Conservation (phyloP, 495 filamentous ascomycete species). For the Trichoderma erinaceum region DNA sequence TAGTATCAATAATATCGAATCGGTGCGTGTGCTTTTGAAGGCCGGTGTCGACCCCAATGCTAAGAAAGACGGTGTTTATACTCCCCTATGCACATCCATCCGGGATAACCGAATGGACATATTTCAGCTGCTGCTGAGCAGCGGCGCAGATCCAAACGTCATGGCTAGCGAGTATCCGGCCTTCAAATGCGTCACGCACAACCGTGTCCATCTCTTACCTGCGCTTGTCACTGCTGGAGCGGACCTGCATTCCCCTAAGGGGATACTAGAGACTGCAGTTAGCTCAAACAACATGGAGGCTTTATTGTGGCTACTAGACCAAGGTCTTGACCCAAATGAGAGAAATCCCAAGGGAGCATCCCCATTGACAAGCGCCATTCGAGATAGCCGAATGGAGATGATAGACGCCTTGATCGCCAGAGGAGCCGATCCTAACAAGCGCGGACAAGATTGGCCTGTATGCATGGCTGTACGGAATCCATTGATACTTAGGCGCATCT, state of each 20-base stretch:
- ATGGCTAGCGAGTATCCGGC: conserved; percentile 48
- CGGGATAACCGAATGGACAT: conserved; percentile 48
- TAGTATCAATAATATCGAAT: conserved; percentile 42
- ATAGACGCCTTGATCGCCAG: conserved; percentile 42
- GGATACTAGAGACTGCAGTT: conserved; percentile 51
- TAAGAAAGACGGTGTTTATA: conserved; percentile 52
- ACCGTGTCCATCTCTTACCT: conserved; percentile 43
- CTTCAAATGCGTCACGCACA: conserved; percentile 52
- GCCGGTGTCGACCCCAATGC: conserved; percentile 46
- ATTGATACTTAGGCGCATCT: conserved; percentile 38
- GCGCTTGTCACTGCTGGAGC: conserved; percentile 45
- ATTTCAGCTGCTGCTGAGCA: conserved; percentile 41
- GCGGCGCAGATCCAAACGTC: conserved; percentile 49
- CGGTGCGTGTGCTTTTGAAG: conserved; percentile 44
- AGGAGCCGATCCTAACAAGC: conserved; percentile 46
- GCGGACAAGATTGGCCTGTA: conserved; percentile 51
- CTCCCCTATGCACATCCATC: conserved; percentile 51
- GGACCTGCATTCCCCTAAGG: conserved; percentile 44
- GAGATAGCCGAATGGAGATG: conserved; percentile 39
- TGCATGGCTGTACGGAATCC: conserved; percentile 48
- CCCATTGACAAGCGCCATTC: conserved; percentile 50
- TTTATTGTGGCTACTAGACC: conserved; percentile 41
- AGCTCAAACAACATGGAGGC: conserved; percentile 43
- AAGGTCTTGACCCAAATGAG: conserved; percentile 45
- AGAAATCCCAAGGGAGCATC: conserved; percentile 36